Evolutionary conservation across 176 grass and related monocot genomes (phyloP).

Genomic region (Hyparrhenia diplandra): DNA sequence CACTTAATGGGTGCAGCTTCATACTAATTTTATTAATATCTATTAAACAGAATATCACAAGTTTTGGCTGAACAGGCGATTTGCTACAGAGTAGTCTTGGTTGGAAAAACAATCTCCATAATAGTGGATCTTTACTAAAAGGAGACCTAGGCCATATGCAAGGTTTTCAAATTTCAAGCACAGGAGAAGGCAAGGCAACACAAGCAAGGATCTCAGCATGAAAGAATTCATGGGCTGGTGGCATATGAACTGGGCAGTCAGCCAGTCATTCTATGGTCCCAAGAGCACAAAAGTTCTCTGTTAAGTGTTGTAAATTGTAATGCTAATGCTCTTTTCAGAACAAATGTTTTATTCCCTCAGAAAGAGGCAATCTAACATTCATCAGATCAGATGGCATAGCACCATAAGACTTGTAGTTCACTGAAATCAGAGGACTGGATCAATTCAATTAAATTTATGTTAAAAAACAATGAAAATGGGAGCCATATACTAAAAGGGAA

Average conservation of each 20-base stretch:
- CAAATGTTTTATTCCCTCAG: not conserved
- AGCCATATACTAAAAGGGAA: constrained; percentile 1
- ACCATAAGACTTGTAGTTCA: not conserved
- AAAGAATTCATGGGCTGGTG: not conserved
- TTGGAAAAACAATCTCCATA: no score
- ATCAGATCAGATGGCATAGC: not conserved
- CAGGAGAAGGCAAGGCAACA: no score
- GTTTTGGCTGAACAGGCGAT: not conserved
- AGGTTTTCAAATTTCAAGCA: no score
- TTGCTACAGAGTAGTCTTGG: not conserved
- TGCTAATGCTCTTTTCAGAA: not conserved
- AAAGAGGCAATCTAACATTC: not conserved
- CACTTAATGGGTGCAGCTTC: not conserved
- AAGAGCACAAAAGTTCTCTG: not conserved
- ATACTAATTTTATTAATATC: not conserved
- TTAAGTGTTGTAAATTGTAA: no score
- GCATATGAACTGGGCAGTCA: not conserved
- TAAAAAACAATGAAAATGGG: not conserved
- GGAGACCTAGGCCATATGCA: no score
- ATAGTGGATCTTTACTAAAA: no score
- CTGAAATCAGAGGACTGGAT: not conserved
- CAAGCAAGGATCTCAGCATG: not conserved
- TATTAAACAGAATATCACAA: not conserved
- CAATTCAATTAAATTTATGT: not conserved
- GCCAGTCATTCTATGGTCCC: not conserved